Base-by-base conservation (phyloP, 345 rosid genomes). In the Rhodamnia argentea region DNA sequence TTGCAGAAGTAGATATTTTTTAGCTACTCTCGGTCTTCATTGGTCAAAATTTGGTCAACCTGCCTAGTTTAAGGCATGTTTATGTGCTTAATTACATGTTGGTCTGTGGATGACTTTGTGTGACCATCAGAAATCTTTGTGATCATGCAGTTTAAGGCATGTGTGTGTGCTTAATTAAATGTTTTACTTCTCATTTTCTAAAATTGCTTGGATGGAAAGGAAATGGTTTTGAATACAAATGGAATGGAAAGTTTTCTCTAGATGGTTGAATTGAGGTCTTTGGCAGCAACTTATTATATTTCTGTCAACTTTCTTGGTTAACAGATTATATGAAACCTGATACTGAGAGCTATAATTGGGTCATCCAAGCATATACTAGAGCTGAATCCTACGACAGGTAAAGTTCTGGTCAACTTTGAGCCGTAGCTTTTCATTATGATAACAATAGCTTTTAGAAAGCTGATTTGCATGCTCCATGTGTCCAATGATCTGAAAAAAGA, bases 301-400 rank as follows among this genome's bases (percentile, higher is more conserved):
- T 37, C 78, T 81, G 44, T 57, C 70, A 7, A 89, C 83, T 90
- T 90, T 84, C 64, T 51, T 83, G 82, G 47, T 37, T 18, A 4
- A 58, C 93, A 97, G 98, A 81, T 86, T 96, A 87, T 88, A 97
- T 96, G 99, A 97, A 95, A 90, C 99, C 99, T 47, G 90, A 97
- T 88, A 93, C 99, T 1, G 98, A 97, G 91, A 92, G 98, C 32
- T 97, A 97, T 90, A 97, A 97, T 86, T 97, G 98, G 98, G 98
- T 97, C 85, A 93, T 97, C 90, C 98, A 96, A 93, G 98, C 99
- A 82, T 97, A 95, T 86, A 97, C 99, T 27, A 93, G 98, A 90
- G 98, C 98, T 83, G 98, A 97, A 87, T 96, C 98, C 78, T 96
- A 96, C 85, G 97, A 97, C 88, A 95, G 99, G 99, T 97, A 90